Conservation (phyloP, 2,329 filamentous ascomycete genomes). For the Penicillium vulpinum region DNA sequence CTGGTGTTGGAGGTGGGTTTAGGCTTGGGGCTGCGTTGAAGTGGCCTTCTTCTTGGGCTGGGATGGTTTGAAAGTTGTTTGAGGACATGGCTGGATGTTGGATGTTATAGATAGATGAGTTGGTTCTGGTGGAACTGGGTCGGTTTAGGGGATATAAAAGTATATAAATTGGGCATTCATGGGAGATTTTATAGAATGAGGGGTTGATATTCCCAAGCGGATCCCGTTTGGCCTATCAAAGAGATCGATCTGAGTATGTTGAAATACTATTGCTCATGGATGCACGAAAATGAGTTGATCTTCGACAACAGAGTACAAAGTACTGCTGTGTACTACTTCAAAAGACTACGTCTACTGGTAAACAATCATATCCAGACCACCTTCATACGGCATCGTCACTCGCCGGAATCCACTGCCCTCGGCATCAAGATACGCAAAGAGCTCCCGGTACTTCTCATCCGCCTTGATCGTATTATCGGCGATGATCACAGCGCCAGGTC, state of each 20-base stretch:
- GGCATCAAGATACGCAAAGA: conserved; percentile 21
- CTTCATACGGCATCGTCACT: conserved; percentile 20
- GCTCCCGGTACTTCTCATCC: conserved; percentile 11
- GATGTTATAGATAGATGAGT: background rate
- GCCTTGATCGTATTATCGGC: conserved; percentile 20
- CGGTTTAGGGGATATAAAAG: background rate
- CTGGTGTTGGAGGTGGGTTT: conserved; percentile 26
- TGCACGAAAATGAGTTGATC: background rate
- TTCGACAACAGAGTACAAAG: background rate
- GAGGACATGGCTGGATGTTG: conserved; percentile 4
- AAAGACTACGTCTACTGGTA: conserved; percentile 11
- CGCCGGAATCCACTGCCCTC: conserved; percentile 17
- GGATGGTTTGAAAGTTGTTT: conserved; percentile 12
- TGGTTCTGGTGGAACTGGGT: background rate
- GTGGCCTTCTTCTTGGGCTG: conserved; percentile 27
- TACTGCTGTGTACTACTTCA: background rate
- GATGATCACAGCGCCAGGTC: conserved; percentile 18
- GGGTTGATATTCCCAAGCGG: background rate
- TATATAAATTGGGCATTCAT: background rate
- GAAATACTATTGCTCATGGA: background rate
- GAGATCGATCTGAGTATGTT: background rate
- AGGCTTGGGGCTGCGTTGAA: conserved; percentile 34
- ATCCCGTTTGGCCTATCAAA: background rate
- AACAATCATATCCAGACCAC: conserved; percentile 23
- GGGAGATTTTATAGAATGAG: background rate